Conservation (phyloP, 192 early-diverging fungal species). For the Coemansia sp. region DNA sequence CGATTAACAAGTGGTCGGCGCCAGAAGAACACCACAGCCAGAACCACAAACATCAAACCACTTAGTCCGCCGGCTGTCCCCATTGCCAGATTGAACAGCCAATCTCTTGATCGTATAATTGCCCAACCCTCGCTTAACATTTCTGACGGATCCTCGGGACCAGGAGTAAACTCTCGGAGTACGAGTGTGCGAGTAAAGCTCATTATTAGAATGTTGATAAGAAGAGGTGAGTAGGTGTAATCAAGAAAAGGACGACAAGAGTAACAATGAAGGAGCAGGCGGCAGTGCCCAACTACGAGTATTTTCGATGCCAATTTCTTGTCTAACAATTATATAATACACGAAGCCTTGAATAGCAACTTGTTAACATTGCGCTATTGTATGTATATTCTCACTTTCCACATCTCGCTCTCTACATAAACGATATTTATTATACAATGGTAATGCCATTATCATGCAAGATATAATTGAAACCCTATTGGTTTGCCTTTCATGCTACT, state of each 20-base stretch:
- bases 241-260: neutral
- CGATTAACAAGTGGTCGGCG: slow-evolving; percentile 29
- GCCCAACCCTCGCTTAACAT: neutral
- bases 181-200: neutral
- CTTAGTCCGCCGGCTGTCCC: slow-evolving; percentile 7
- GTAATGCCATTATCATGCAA: neutral
- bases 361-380: neutral
- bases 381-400: neutral
- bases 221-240: neutral
- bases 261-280: neutral
- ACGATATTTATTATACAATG: neutral
- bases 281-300: neutral
- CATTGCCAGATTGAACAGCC: slow-evolving; percentile 1
- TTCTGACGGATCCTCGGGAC: slow-evolving; percentile 5
- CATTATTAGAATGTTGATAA: neutral
- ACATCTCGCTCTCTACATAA: neutral
- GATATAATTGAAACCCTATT: neutral
- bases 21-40: slow-evolving; percentile 27
- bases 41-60: slow-evolving; percentile 18
- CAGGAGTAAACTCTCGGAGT: neutral
- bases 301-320: neutral
- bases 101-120: neutral
- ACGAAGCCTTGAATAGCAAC: neutral
- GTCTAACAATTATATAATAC: neutral
- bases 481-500: neutral